phyloP scores from a whole-genome alignment of 176 grass and related monocot genomes.

The Aegilops bicornis region DNA sequence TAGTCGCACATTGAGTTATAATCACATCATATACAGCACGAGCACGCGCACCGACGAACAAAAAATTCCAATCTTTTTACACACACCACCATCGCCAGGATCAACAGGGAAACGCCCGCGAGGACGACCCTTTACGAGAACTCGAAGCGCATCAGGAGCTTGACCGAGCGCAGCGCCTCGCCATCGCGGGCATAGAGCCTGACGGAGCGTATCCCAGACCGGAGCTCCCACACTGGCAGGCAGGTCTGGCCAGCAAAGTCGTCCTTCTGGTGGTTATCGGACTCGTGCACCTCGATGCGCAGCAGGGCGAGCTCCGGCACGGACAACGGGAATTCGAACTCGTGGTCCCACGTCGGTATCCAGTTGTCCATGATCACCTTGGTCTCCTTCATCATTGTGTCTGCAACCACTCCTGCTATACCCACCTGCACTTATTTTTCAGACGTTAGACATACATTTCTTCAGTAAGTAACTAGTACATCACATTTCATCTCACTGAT shows the following conservation, averaged over 20 bases:
- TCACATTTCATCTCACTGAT: background rate
- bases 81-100: background rate
- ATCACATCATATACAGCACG: background rate
- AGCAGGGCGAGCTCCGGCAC: slow-evolving; percentile 82
- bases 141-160: slow-evolving; percentile 77
- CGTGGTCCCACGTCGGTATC: slow-evolving; percentile 78
- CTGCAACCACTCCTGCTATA: slow-evolving; percentile 56
- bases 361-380: slow-evolving; percentile 55
- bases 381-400: slow-evolving; percentile 62
- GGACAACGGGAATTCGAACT: slow-evolving; percentile 49
- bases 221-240: slow-evolving; percentile 78
- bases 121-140: slow-evolving; percentile 35
- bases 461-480: background rate
- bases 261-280: slow-evolving; percentile 63
- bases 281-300: slow-evolving; percentile 77
- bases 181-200: slow-evolving; percentile 47
- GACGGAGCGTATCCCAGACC: slow-evolving; percentile 52
- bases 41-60: background rate
- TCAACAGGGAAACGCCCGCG: background rate
- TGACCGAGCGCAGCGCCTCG: slow-evolving; percentile 52
- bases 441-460: background rate
- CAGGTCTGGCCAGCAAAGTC: slow-evolving; percentile 80
- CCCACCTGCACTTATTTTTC: slow-evolving; percentile 46
- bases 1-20: background rate
- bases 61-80: background rate